Percentiles rank a stretch among this genome's conserved stretches.
Conservation (phyloP, 345 rosid genomes). For the Brassica nigra region DNA sequence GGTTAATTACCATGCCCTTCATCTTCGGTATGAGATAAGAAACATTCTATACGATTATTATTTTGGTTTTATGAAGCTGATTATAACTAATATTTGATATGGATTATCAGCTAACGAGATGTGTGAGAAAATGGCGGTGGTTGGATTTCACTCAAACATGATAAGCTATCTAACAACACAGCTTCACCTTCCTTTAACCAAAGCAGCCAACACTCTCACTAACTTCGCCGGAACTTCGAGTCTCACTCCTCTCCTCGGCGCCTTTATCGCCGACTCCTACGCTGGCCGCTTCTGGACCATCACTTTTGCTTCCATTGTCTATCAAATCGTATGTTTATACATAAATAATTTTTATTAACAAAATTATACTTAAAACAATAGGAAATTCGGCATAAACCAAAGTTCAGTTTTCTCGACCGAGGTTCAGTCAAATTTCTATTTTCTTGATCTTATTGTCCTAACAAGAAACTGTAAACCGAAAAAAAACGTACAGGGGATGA, state of each 20-base stretch:
- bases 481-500: constrained; percentile 67
- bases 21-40: constrained; percentile 52
- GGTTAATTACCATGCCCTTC: constrained; percentile 74
- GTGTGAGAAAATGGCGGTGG: constrained; percentile 89
- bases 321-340: constrained; percentile 52
- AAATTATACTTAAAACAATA: background rate
- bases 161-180: constrained; percentile 83
- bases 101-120: constrained; percentile 66
- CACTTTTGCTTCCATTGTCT: constrained; percentile 59
- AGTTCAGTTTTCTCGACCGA: background rate
- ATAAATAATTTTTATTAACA: background rate
- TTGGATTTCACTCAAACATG: constrained; percentile 84
- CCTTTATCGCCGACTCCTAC: constrained; percentile 76
- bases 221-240: constrained; percentile 86
- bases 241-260: constrained; percentile 84
- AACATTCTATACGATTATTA: background rate
- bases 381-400: background rate
- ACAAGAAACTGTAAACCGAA: background rate
- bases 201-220: constrained; percentile 90
- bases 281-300: constrained; percentile 94
- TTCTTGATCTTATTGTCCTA: background rate
- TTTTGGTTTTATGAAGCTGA: background rate
- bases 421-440: background rate
- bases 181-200: constrained; percentile 81
- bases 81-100: background rate